Conservation (phyloP, 208 protist genomes). For the Acanthamoeba castellanii region DNA sequence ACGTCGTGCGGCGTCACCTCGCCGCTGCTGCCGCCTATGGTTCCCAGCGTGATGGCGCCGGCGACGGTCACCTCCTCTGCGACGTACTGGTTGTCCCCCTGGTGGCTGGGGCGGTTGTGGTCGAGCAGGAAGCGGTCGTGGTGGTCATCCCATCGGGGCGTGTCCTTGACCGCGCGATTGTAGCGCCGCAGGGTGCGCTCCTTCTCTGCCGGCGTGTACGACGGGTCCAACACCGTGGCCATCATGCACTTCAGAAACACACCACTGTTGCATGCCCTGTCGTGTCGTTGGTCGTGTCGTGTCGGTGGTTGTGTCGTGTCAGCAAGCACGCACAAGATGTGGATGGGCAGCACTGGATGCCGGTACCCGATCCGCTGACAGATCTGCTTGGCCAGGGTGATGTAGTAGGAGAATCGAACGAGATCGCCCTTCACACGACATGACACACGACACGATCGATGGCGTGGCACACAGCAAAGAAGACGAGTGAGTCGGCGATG, state of each 20-base stretch:
- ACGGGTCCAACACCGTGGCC: neutral
- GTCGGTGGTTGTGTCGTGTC: neutral
- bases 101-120: neutral
- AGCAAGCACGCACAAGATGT: too few relatives aligned
- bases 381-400: neutral
- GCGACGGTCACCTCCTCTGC: neutral
- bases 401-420: slow-evolving; percentile 35
- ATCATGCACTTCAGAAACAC: slow-evolving; percentile 55
- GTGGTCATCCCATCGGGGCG: neutral
- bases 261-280: slow-evolving; percentile 27
- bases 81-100: neutral
- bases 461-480: too few relatives aligned
- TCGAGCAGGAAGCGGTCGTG: slow-evolving; percentile 22
- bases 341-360: neutral
- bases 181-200: slow-evolving; percentile 5
- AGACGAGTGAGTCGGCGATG: neutral
- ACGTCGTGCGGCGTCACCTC: neutral
- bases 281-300: neutral
- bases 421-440: neutral
- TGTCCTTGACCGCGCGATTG: neutral
- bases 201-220: slow-evolving; percentile 12
- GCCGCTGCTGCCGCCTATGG: neutral
- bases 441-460: neutral
- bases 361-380: slow-evolving; percentile 16
- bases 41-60: neutral